Evolutionary conservation across 768 basidiomycete species (phyloP), one percentile per base, ranked within the genome.

Genomic region (Brasilioporus rufonigricans): DNA sequence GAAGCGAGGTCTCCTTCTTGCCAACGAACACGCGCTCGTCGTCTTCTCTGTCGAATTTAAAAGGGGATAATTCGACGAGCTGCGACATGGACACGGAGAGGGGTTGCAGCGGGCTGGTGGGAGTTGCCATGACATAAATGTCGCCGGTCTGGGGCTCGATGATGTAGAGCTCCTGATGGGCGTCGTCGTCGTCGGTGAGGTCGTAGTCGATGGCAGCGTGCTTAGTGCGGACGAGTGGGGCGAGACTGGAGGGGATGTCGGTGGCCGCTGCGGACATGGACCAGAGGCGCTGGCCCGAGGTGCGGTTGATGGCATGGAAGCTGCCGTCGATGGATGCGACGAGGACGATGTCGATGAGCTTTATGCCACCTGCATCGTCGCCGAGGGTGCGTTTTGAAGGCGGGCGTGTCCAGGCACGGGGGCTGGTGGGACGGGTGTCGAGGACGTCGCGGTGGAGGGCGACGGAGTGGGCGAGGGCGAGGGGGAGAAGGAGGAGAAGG

Each of bases 91-190:
- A 86, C 59, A 97, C 82, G 1, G 94, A 93, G 58, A 99, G 87
- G 45, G 89, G 91, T 64, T 93, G 87, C 39, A 98, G 79, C 2
- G 87, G 83, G 47, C 80, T 80, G 14, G 78, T 77, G 1, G 86
- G 84, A 0, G 83, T 80, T 7, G 84, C 73, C 74, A 92, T 86
- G 56, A 97, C 84, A 69, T 90, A 98, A 60, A 98, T 91, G 64
- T 93, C 89, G 8, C 96, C 96, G 5, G 90, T 87, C 76, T 94
- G 90, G 0, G 96, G 96, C 65, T 98, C 96, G 49, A 98, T 90
- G 56, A 98, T 87, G 72, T 96, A 98, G 41, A 88, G 81, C 68
- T 93, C 91, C 62, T 84, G 81, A 26, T 74, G 69, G 1, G 71
- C 65, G 51, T 74, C 67, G 45, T 80, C 79, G 58, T 86, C 85